Evolutionary conservation across 2,329 filamentous ascomycete species (phyloP).

Genomic region (Talaromyces sp.): DNA sequence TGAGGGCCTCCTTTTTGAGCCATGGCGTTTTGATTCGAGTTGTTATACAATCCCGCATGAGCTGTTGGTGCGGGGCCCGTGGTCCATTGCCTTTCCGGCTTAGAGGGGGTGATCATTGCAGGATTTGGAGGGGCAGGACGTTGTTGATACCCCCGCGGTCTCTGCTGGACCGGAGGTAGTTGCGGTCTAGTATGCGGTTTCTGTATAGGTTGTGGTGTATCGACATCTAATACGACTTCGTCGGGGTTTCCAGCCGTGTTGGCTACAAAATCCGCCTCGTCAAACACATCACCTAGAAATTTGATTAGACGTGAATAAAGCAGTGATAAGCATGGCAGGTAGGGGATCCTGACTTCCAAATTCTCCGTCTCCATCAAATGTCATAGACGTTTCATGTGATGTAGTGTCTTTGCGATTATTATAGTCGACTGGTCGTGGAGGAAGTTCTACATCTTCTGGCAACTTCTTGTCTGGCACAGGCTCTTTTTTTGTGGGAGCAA

Average conservation of each 20-base stretch:
- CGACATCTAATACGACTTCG: slow-evolving; percentile 58
- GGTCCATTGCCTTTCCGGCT: slow-evolving; percentile 29
- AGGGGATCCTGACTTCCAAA: slow-evolving; percentile 36
- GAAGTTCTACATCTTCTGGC: slow-evolving; percentile 47
- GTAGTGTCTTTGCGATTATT: slow-evolving; percentile 26
- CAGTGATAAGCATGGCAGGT: neutral
- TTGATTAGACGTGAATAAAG: neutral
- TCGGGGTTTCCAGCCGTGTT: slow-evolving; percentile 67
- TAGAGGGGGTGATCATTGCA: slow-evolving; percentile 34
- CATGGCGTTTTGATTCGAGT: neutral
- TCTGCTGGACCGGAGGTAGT: slow-evolving; percentile 18
- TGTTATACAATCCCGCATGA: slow-evolving; percentile 18
- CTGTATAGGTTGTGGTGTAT: slow-evolving; percentile 23
- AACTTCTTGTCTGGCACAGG: slow-evolving; percentile 30
- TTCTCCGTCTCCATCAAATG: slow-evolving; percentile 38
- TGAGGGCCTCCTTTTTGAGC: neutral
- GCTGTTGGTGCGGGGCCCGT: slow-evolving; percentile 19
- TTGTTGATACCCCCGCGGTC: slow-evolving; percentile 19
- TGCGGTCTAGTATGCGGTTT: slow-evolving; percentile 19
- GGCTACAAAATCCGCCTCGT: slow-evolving; percentile 70
- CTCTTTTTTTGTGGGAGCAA: slow-evolving; percentile 56
- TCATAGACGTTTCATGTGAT: slow-evolving; percentile 20
- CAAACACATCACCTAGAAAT: slow-evolving; percentile 56
- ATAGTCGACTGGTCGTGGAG: slow-evolving; percentile 23
- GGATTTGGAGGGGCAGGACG: slow-evolving; percentile 20